A percentile compares a stretch with the other conserved stretches of the same genome.
These are phyloP conservation scores for Harringtonia lauricola DNA, from an alignment of 2,329 filamentous ascomycete species.

Conservation along the genomic window DNA sequence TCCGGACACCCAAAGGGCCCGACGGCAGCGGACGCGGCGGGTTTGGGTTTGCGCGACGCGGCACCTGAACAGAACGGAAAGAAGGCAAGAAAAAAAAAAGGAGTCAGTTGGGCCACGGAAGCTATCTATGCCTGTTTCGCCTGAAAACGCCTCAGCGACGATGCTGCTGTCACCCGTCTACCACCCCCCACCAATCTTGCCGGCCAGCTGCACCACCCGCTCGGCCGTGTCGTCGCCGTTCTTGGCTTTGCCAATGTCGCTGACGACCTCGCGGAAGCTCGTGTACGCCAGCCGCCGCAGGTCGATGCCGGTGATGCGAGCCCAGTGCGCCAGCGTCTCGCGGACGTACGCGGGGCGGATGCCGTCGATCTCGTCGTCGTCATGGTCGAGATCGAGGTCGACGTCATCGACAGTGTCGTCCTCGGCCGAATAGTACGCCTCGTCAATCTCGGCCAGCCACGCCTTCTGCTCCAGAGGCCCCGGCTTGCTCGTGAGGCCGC, in stretches of 20 bases:
- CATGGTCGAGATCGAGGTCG: neutral
- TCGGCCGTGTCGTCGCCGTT: constrained; percentile 59
- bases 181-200: constrained; percentile 91
- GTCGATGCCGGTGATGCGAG: constrained; percentile 55
- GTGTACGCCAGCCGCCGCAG: constrained; percentile 69
- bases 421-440: constrained; percentile 77
- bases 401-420: constrained; percentile 16
- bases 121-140: neutral
- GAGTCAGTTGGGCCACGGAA: too few relatives aligned
- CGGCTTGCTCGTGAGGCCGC: constrained; percentile 39
- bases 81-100: constrained; percentile 2
- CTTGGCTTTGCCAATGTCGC: constrained; percentile 74
- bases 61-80: constrained; percentile 23
- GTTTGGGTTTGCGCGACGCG: constrained; percentile 62
- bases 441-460: constrained; percentile 73
- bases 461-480: constrained; percentile 73
- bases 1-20: constrained; percentile 67
- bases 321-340: constrained; percentile 67
- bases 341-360: constrained; percentile 57
- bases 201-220: constrained; percentile 76
- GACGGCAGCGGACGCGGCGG: constrained; percentile 67
- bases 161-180: too few relatives aligned
- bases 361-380: constrained; percentile 36
- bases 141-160: too few relatives aligned
- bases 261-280: constrained; percentile 84